phyloP scores from a whole-genome alignment of 495 filamentous ascomycete genomes.

The Recurvomyces mirabilis region DNA sequence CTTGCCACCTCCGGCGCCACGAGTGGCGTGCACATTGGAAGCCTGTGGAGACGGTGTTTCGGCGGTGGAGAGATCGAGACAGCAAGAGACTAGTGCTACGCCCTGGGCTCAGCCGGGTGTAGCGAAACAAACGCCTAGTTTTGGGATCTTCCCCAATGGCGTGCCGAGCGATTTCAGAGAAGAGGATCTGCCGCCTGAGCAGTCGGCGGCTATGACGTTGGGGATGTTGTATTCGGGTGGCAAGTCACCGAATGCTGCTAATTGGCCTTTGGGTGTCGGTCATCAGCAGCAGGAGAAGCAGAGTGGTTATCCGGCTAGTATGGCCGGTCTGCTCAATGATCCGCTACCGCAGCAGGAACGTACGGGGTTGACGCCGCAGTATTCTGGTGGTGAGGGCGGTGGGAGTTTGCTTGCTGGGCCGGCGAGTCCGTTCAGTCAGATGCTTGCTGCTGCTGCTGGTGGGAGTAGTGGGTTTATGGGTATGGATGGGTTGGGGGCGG shows the following conservation, averaged over 20 bases:
- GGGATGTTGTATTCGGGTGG: constrained; percentile 65
- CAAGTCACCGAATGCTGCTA: constrained; percentile 47
- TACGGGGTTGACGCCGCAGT: constrained; percentile 19
- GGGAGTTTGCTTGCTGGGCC: constrained; percentile 5
- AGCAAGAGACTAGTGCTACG: constrained; percentile 2
- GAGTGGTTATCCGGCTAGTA: constrained; percentile 8
- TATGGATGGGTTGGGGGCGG: constrained; percentile 27
- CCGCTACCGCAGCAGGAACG: constrained; percentile 8
- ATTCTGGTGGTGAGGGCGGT: constrained; percentile 12
- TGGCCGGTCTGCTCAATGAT: constrained; percentile 43
- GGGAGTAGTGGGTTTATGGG: constrained; percentile 25
- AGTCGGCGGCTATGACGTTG: constrained; percentile 70
- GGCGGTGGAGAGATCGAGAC: too few species aligned
- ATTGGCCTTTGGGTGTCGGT: constrained; percentile 21
- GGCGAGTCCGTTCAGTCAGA: constrained; percentile 20
- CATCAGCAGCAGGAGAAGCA: constrained; percentile 11
- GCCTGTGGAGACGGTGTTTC: too few species aligned
- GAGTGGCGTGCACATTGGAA: too few species aligned
- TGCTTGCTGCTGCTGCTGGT: constrained; percentile 12
- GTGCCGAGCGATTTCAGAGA: constrained; percentile 31
- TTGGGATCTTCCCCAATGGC: constrained; percentile 23
- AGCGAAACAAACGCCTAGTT: neutral
- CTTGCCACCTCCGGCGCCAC: neutral
- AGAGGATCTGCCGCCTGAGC: constrained; percentile 36
- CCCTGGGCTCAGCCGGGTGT: neutral